Evolutionary conservation across 1,139 yeast genomes (phyloP), one percentile per base, ranked within the genome.

Genomic region (Scheffersomyces insectosa): DNA sequence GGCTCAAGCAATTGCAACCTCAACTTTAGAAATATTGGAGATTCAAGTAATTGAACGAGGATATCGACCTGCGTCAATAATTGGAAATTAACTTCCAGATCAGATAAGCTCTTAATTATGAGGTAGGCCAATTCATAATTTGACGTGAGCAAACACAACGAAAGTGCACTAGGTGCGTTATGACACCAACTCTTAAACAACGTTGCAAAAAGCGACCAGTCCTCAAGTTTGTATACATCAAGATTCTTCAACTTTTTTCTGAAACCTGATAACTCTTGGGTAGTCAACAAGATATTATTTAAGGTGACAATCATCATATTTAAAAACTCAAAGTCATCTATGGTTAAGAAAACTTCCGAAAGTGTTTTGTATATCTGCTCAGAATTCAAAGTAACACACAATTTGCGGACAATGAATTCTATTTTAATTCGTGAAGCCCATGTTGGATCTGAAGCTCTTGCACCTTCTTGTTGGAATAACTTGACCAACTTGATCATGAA

Each of bases 181-280:
- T 87, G 87, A 54, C 96, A 85, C 99, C 99, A 95, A 44, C 96
- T 84, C 56, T 80, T 83, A 66, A 93, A 95, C 43, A 95, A 71
- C 0, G 85, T 75, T 13, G 88, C 78, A 62, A 95, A 95, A 41
- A 91, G 72, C 28, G 75, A 65, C 73, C 86, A 83, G 44, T 90
- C 96, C 38, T 83, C 87, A 6, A 66, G 47, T 43, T 70, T 71
- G 42, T 75, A 72, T 3, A 66, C 62, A 42, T 75, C 80, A 36
- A 76, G 62, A 41, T 60, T 69, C 47, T 72, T 82, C 40, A 93
- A 69, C 56, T 87, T 80, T 49, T 80, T 82, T 41, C 99, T 77
- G 52, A 93, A 73, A 1, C 75, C 74, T 0, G 81, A 68, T 40
- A 95, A 71, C 57, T 93, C 99, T 2, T 88, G 89, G 0, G 97